Base-by-base conservation (phyloP, 805 yeast genomes). In the Nakazawaea ernobii region DNA sequence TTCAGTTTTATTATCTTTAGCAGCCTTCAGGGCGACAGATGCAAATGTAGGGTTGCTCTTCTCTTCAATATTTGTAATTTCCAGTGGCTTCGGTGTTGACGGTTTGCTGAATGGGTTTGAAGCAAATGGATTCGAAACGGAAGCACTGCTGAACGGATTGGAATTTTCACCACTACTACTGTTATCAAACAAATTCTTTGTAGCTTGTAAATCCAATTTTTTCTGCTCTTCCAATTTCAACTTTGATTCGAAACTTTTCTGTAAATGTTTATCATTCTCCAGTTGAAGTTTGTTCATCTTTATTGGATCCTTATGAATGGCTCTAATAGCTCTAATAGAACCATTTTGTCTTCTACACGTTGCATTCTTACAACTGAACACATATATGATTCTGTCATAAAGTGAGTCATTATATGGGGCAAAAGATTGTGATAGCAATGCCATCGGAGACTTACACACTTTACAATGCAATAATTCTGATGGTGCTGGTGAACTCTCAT, bases 351-450 rank as follows among this genome's bases (percentile, higher is more conserved):
- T 73, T 39, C 84, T 74, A 62, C 99, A 94, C 0, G 65, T 55
- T 20, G 78, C 68, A 39, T 77, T 75, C 14, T 68, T 59, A 65
- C 99, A 94, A 1, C 82, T 80, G 60, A 92, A 86, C 0, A 94
- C 73, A 58, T 92, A 94, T 14, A 94, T 64, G 3, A 80, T 81
- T 50, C 99, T 77, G 57, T 88, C 96, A 59, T 91, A 89, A 37
- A 80, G 69, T 9, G 82, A 72, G 32, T 75, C 75, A 32, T 82
- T 87, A 37, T 91, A 63, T 1, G 95, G 95, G 0, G 96, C 84
- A 63, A 75, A 84, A 1, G 92, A 84, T 61, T 94, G 98, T 1
- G 84, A 64, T 29, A 91, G 68, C 40, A 92, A 65, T 11, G 85
- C 78, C 83, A 89, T 74, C 13, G 70, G 66, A 8, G 69, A 62